Conservation (phyloP, 2,329 filamentous ascomycete genomes). For the Periconia digitata region DNA sequence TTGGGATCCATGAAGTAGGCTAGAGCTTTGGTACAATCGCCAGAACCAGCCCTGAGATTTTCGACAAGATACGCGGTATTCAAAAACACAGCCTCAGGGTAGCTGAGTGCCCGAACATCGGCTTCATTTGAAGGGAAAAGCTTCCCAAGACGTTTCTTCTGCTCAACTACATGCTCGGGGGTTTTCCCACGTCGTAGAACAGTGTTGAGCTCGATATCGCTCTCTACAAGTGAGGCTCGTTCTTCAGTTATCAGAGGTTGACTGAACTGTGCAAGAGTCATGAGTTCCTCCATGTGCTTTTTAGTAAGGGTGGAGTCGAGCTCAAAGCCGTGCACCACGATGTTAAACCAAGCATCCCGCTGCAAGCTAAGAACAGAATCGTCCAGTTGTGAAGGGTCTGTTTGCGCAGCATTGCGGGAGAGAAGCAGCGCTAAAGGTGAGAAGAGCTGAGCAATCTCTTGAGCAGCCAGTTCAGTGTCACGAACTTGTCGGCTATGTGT, state of each 20-base stretch:
- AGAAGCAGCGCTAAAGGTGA: conserved; percentile 86
- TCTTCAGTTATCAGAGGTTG: conserved; percentile 86
- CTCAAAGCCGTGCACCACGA: conserved; percentile 89
- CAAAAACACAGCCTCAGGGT: conserved; percentile 88
- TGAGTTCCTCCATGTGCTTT: conserved; percentile 73
- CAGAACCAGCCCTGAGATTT: conserved; percentile 79
- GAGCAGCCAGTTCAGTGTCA: conserved; percentile 79
- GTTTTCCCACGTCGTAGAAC: conserved; percentile 85
- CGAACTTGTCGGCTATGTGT: conserved; percentile 69
- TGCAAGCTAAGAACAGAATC: conserved; percentile 65
- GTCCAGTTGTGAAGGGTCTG: conserved; percentile 61
- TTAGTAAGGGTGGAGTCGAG: conserved; percentile 72
- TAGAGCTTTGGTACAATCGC: conserved; percentile 86
- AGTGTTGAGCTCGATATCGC: conserved; percentile 94
- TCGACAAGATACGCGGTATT: conserved; percentile 90
- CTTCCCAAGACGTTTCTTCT: conserved; percentile 75
- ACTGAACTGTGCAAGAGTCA: conserved; percentile 82
- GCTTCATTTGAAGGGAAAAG: conserved; percentile 74
- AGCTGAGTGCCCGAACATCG: conserved; percentile 80
- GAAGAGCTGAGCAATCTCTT: conserved; percentile 84
- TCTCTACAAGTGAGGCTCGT: conserved; percentile 86
- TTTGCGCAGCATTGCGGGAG: conserved; percentile 53
- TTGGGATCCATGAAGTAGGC: conserved; percentile 95
- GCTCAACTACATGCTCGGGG: conserved; percentile 72
- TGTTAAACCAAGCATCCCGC: conserved; percentile 97